phyloP scores from a whole-genome alignment of 805 yeast genomes.

The Phaffomyces thermotolerans region DNA sequence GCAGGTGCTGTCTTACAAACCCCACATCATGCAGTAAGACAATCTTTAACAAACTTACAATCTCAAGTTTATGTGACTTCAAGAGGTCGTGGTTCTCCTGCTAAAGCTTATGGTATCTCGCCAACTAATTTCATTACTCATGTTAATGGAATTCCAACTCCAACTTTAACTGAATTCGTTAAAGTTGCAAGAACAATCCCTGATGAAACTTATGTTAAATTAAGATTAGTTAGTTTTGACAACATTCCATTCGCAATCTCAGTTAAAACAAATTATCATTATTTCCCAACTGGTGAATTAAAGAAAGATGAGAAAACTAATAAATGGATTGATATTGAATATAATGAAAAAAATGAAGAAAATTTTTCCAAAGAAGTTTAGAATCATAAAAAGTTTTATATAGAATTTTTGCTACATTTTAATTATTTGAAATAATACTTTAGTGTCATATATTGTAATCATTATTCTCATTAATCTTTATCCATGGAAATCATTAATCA shows the following conservation, averaged over 20 bases:
- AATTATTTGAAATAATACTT: background rate
- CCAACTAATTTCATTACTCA: slow-evolving; percentile 85
- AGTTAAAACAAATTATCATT: slow-evolving; percentile 80
- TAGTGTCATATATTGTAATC: background rate
- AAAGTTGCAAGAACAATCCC: slow-evolving; percentile 61
- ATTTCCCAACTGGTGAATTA: slow-evolving; percentile 68
- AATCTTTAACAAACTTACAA: slow-evolving; percentile 69
- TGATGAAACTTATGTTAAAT: slow-evolving; percentile 73
- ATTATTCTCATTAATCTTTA: background rate
- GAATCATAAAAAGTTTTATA: background rate
- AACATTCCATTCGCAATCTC: slow-evolving; percentile 83
- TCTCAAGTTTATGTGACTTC: slow-evolving; percentile 78
- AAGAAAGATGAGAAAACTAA: slow-evolving; percentile 39
- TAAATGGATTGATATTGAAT: slow-evolving; percentile 50
- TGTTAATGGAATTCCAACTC: slow-evolving; percentile 70
- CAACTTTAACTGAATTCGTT: slow-evolving; percentile 61
- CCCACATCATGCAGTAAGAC: slow-evolving; percentile 92
- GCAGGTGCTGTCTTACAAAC: slow-evolving; percentile 77
- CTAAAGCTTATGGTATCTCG: slow-evolving; percentile 70
- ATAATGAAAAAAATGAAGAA: slow-evolving; percentile 30
- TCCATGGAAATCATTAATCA: slow-evolving; percentile 1
- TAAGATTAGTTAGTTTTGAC: slow-evolving; percentile 78
- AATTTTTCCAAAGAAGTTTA: slow-evolving; percentile 15
- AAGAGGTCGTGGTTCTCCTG: slow-evolving; percentile 78
- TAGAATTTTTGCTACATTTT: background rate